Evolutionary conservation across 345 rosid genomes (phyloP).

Genomic region (Arabidopsis suecica): DNA sequence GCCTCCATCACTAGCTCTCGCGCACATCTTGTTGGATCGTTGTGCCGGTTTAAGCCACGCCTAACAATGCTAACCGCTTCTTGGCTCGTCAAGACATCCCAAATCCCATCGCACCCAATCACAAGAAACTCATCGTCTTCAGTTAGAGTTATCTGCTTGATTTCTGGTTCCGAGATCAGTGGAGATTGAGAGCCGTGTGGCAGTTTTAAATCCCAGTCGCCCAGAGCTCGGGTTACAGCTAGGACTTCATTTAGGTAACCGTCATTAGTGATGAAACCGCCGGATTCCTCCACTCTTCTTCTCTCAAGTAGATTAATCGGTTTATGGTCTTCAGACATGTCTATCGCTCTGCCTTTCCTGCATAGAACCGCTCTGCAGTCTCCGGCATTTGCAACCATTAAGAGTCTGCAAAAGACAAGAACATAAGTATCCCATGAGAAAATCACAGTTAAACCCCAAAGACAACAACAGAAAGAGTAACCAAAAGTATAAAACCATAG

Average conservation of each 20-base stretch:
- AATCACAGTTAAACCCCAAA: neutral
- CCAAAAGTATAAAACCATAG: neutral
- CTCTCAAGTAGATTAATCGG: slow-evolving; percentile 64
- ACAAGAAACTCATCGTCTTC: slow-evolving; percentile 93
- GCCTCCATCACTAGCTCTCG: slow-evolving; percentile 86
- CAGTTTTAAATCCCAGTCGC: slow-evolving; percentile 89
- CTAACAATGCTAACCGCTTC: slow-evolving; percentile 72
- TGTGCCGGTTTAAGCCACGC: slow-evolving; percentile 63
- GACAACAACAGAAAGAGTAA: neutral
- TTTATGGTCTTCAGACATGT: slow-evolving; percentile 69
- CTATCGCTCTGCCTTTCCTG: slow-evolving; percentile 45
- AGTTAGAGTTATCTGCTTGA: slow-evolving; percentile 56
- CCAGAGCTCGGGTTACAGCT: slow-evolving; percentile 80
- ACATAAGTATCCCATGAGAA: neutral
- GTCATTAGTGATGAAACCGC: slow-evolving; percentile 34
- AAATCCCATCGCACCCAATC: slow-evolving; percentile 89
- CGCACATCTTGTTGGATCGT: slow-evolving; percentile 74
- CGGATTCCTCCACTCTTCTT: slow-evolving; percentile 67
- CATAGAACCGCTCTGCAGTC: slow-evolving; percentile 49
- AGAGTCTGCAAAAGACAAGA: slow-evolving; percentile 50
- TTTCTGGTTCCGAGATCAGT: slow-evolving; percentile 80
- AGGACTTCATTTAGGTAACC: slow-evolving; percentile 59
- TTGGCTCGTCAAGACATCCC: slow-evolving; percentile 95
- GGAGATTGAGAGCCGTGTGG: slow-evolving; percentile 67
- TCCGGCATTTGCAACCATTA: slow-evolving; percentile 54